Evolutionary conservation across 768 basidiomycete genomes (phyloP).

Genomic region (Tulasnella sp.): DNA sequence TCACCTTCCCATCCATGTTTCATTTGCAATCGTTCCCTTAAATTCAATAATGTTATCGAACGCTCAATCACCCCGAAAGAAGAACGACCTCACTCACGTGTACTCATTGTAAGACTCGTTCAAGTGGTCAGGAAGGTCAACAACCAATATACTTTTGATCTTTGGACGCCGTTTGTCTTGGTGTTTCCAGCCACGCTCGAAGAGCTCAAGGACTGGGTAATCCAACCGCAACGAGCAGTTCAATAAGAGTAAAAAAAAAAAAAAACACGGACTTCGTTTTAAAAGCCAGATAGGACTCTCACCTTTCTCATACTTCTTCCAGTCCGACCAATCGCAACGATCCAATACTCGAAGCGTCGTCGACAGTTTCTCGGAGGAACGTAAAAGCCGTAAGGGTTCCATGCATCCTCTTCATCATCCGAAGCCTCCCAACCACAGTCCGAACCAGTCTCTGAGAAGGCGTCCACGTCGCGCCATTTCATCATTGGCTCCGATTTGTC

Average conservation of each 20-base stretch:
- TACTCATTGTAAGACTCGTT: background rate
- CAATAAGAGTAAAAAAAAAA: background rate
- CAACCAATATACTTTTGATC: background rate
- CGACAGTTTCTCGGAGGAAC: background rate
- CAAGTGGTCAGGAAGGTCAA: background rate
- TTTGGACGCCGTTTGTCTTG: background rate
- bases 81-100: background rate
- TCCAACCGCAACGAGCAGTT: no score
- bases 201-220: background rate
- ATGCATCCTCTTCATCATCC: no score
- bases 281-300: background rate
- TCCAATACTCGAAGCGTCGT: background rate
- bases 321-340: background rate
- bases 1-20: no score
- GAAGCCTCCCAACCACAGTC: no score
- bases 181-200: constrained; percentile 6
- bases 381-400: no score
- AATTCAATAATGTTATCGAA: background rate
- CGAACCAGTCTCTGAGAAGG: no score
- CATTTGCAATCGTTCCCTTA: background rate
- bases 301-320: background rate
- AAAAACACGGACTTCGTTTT: background rate
- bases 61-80: background rate
- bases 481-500: no score
- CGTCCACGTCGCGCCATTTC: no score